Base-by-base conservation (phyloP, 306 rosid species). In the Castanea mollissima region DNA sequence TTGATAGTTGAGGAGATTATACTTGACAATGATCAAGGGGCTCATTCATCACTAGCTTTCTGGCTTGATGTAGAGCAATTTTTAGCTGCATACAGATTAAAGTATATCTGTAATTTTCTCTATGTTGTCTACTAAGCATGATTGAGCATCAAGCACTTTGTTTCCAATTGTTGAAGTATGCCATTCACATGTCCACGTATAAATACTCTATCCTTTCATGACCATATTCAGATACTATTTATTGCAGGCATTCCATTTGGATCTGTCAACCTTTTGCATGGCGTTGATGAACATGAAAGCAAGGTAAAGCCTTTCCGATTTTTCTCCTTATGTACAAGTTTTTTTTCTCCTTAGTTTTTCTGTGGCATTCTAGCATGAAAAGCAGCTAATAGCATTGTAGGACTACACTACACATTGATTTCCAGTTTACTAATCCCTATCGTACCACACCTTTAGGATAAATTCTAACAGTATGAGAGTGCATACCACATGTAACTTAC, bases 251-350 rank as follows among this genome's bases (percentile, higher is more conserved):
- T 94, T 81, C 99, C 99, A 78, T 94, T 91, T 88, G 99, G 99
- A 81, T 94, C 99, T 71, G 99, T 94, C 80, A 94, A 94, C 87
- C 82, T 94, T 76, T 77, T 92, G 90, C 81, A 94, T 84, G 99
- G 99, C 83, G 99, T 94, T 86, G 97, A 94, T 90, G 92, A 91
- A 81, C 90, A 89, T 74, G 99, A 94, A 91, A 94, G 97, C 97
- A 92, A 89, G 99, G 97, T 88, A 89, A 87, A 71, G 78, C 76
- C 63, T 87, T 78, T 77, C 52, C 74, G 57, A 74, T 67, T 69
- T 79, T 80, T 75, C 79, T 78, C 82, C 68, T 75, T 74, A n/a
- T 77, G 75, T 86, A 52, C 81, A 79, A 81, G 67, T 74, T 38
- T 80, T 4, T 44, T 64, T 74, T 57, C 75, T 77, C 71, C 63